Conservation (phyloP, 2,329 filamentous ascomycete genomes). For the Trichoderma sp. region DNA sequence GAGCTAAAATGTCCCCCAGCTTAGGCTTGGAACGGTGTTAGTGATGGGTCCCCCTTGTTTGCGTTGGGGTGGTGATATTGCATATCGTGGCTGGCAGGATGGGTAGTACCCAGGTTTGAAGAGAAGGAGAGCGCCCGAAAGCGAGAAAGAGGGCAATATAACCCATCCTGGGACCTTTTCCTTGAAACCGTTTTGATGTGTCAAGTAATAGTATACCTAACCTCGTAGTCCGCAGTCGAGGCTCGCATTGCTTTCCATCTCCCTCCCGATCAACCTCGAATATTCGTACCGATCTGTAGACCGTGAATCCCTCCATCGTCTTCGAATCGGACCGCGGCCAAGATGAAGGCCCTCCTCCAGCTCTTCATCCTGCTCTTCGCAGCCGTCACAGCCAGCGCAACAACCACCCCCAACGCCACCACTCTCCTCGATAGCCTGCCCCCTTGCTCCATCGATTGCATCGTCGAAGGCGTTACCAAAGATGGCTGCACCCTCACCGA, state of each 20-base stretch:
- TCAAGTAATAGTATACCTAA: background rate
- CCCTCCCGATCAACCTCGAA: background rate
- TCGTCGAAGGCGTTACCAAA: constrained; percentile 38
- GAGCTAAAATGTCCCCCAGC: constrained; percentile 8
- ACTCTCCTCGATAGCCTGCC: constrained; percentile 39
- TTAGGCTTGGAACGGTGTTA: constrained; percentile 4
- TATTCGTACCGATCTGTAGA: background rate
- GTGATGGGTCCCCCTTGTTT: constrained; percentile 16
- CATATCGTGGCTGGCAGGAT: constrained; percentile 11
- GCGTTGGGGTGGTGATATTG: constrained; percentile 23
- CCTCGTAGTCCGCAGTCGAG: background rate
- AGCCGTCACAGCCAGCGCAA: constrained; percentile 25
- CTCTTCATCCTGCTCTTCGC: constrained; percentile 28
- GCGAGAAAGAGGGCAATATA: background rate
- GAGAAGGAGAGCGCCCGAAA: background rate
- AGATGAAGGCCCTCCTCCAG: constrained; percentile 9
- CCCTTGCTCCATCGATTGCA: constrained; percentile 44
- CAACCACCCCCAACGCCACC: constrained; percentile 29
- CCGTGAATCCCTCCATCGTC: background rate
- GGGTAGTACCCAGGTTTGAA: background rate
- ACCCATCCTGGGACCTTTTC: background rate
- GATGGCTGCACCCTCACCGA: constrained; percentile 43
- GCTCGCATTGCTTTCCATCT: background rate
- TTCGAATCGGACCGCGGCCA: background rate
- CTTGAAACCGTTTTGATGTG: background rate